Evolutionary conservation across 2,329 filamentous ascomycete species (phyloP).

Genomic region (Fusarium sororula): DNA sequence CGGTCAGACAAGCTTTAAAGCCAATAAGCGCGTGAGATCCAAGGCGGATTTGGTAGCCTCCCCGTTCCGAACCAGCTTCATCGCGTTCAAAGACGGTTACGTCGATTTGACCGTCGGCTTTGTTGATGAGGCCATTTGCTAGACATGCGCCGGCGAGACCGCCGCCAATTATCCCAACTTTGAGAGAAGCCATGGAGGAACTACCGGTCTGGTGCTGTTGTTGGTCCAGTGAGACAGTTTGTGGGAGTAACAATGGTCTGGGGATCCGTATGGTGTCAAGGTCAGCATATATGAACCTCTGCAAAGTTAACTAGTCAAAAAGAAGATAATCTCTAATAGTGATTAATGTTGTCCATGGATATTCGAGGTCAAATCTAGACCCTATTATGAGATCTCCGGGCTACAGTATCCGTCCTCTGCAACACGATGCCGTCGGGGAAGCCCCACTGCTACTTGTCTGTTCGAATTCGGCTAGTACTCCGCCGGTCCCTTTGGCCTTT

Average conservation of each 20-base stretch:
- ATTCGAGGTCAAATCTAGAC: no score
- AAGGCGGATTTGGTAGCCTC: neutral
- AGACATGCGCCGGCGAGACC: neutral
- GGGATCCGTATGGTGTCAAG: no score
- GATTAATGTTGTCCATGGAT: no score
- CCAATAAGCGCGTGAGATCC: neutral
- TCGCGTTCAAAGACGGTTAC: neutral
- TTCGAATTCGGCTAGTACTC: neutral
- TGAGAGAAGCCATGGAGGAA: neutral
- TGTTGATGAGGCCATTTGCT: neutral
- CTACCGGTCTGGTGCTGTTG: fast-evolving
- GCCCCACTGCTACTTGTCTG: neutral
- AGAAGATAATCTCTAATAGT: no score
- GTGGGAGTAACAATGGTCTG: neutral
- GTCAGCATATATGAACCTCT: no score
- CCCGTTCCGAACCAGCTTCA: neutral
- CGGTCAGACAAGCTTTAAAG: neutral
- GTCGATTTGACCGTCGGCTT: neutral
- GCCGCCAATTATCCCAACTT: neutral
- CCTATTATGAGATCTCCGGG: no score
- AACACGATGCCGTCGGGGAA: no score
- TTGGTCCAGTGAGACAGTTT: no score
- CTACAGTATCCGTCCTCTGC: no score
- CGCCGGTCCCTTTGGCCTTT: neutral
- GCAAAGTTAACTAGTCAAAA: no score